Conservation (phyloP, 148 eudicot genomes). For the Dianthus caryophyllus region DNA sequence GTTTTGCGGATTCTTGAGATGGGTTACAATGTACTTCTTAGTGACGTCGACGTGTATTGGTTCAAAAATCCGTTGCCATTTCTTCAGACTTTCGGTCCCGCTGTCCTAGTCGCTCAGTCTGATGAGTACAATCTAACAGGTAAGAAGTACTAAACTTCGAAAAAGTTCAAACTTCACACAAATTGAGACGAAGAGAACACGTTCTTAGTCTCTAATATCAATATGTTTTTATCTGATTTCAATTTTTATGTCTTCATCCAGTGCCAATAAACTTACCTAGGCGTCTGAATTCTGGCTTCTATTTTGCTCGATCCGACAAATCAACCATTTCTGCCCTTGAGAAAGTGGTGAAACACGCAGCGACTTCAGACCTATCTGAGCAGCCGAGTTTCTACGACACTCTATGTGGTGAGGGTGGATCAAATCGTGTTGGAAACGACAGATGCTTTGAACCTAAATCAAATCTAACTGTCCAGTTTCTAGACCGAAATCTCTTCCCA, state of each 20-base stretch:
- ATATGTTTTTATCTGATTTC: slow-evolving; percentile 3
- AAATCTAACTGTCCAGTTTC: slow-evolving; percentile 62
- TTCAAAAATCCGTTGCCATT: slow-evolving; percentile 76
- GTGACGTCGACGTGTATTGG: slow-evolving; percentile 98
- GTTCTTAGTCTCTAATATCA: background rate
- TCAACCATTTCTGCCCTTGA: slow-evolving; percentile 67
- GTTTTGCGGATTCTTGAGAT: slow-evolving; percentile 78
- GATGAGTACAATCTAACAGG: slow-evolving; percentile 84
- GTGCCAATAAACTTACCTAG: slow-evolving; percentile 89
- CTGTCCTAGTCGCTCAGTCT: slow-evolving; percentile 76
- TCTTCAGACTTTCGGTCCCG: slow-evolving; percentile 70
- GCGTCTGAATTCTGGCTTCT: slow-evolving; percentile 93
- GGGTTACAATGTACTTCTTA: slow-evolving; percentile 74
- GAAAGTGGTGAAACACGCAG: slow-evolving; percentile 87
- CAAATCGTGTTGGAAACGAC: slow-evolving; percentile 54
- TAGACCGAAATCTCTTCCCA: slow-evolving; percentile 76
- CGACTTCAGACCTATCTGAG: slow-evolving; percentile 72
- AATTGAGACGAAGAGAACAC: too few species aligned
- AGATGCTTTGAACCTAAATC: slow-evolving; percentile 73
- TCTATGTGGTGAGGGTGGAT: slow-evolving; percentile 77
- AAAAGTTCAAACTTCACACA: too few species aligned
- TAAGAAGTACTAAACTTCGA: too few species aligned
- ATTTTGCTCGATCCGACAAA: slow-evolving; percentile 70
- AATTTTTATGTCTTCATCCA: slow-evolving; percentile 28
- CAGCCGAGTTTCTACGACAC: slow-evolving; percentile 91